Base-by-base conservation (phyloP, 2,329 filamentous ascomycete genomes). In the Ilyonectria destructans region DNA sequence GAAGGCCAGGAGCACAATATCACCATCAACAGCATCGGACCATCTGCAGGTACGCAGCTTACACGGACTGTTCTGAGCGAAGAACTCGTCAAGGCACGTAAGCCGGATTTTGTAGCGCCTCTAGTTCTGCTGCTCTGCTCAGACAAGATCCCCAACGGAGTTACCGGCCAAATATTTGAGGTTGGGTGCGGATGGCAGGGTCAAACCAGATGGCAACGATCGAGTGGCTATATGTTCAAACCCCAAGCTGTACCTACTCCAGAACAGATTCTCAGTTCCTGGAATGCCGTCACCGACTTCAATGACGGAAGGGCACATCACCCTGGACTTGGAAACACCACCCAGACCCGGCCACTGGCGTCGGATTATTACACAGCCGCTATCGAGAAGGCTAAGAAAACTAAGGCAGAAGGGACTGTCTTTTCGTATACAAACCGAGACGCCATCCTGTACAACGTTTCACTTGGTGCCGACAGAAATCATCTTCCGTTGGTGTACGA, bases 71-170 rank as follows among this genome's bases (percentile, higher is more conserved):
- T 99, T 80, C 90, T 99, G 87, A 96, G 96, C 31, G 95, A 97
- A 84, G 96, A 99, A 86, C 90, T 98, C 85, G 95, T 98, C n/a
- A 95, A 98, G 85, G 96, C 96, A 49, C 97, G 98, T 88, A 98
- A 98, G 90, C 96, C 96, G 66, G 96, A 98, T 80, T 98, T 97
- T 83, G 95, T 99, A 81, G 96, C 96, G 58, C 96, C 96, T 67
- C 85, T 98, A 31, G 95, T 98, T 57, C 90, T 96, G 61, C 90
- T 95, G 49, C 92, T 99, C 64, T 87, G 82, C 81, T 94, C 91
- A 80, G 96, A 99, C 85, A 93, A 94, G 84, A 90, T 95, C 57
- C 96, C 96, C 23, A 89, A 92, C 77, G 89, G 90, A 12, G 57
- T 13, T 23, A 98, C 94, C 65, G 96, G 96, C 72, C 92, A 92